Evolutionary conservation across 148 eudicot genomes (phyloP), one percentile per base, ranked within the genome.

Genomic region (Rhododendron simsii): DNA sequence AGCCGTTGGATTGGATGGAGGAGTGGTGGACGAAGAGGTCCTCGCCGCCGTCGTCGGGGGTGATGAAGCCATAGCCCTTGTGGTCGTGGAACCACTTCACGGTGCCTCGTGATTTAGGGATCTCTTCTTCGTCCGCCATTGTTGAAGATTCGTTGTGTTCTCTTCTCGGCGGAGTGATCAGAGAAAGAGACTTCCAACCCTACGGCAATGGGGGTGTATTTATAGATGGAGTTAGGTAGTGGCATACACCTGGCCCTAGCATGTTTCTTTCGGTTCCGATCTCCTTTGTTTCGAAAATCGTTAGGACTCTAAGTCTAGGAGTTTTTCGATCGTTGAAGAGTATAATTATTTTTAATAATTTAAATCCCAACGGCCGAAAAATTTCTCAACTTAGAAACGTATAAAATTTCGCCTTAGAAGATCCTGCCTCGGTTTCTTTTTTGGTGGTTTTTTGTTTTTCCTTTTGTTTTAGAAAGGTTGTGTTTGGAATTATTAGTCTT

Each of bases 41-140:
- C 20, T 91, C 93, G 48, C 90, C 91, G 41, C 90, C 91, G n/a
- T 88, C 91, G 1, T 93, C 93, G 2, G 94, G 94, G 4, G 55
- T 75, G 89, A 96, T 94, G 91, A 96, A 96, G 2, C 98, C 98
- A 87, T 83, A 96, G 2, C 98, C 98, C 59, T 92, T 94, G 33
- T 30, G 73, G 53, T 92, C 91, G 85, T 85, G 84, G 91, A 95
- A 95, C 86, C 89, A 84, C 6, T 84, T 23, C 7, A 96, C 98
- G 0, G 81, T 84, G 0, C 98, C 98, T 0, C 65, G 77, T 0
- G 87, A 86, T 86, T 89, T n/a, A 2, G 83, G 5, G 13, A 71
- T 71, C 41, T 59, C 47, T 5, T 85, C 89, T 26, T 89, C 89
- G 26, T 89, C 86, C 80, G 87, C 90, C 92, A 92, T 92, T 85